These are phyloP conservation scores for Arabidopsis thaliana DNA, from an alignment of 345 rosid genomes.

Conservation along the genomic window TAIR10.1 NC_003074.8:4943001-4943500, in stretches of 20 bases:
- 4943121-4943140: background rate
- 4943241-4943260: constrained; percentile 39
- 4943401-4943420: constrained; percentile 28
- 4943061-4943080: constrained; percentile 1
- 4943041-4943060: constrained; percentile 8
- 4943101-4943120: constrained; percentile 11
- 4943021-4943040: constrained; percentile 26
- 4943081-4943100: constrained; percentile 1
- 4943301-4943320: constrained; percentile 36
- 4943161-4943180: constrained; percentile 18
- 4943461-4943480: constrained; percentile 29
- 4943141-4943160: background rate
- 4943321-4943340: constrained; percentile 30
- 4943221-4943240: constrained; percentile 39
- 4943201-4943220: constrained; percentile 33
- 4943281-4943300: constrained; percentile 12
- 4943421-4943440: constrained; percentile 28
- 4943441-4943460: constrained; percentile 34
- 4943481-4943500: constrained; percentile 33
- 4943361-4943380: constrained; percentile 6
- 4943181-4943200: constrained; percentile 38
- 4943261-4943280: constrained; percentile 39
- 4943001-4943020: constrained; percentile 24
- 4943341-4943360: background rate
- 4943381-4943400: constrained; percentile 18